These are phyloP conservation scores for Calonectria pauciramosa DNA, from an alignment of 2,329 filamentous ascomycete species.

Conservation along the genomic window DNA sequence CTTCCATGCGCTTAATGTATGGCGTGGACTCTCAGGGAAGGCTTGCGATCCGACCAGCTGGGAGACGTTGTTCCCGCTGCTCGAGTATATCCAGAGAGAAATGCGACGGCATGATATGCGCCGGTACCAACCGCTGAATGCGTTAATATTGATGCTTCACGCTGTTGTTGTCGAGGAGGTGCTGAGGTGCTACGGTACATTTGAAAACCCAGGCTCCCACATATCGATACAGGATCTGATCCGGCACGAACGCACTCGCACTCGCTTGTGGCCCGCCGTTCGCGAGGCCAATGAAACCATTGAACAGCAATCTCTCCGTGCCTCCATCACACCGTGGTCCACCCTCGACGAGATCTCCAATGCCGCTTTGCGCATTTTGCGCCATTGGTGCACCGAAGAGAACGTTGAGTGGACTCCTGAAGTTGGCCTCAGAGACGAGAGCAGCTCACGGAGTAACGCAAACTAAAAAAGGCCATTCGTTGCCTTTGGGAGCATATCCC, in stretches of 20 bases:
- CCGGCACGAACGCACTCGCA: constrained; percentile 44
- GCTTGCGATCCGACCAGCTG: constrained; percentile 57
- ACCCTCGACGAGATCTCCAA: constrained; percentile 59
- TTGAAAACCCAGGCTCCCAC: constrained; percentile 32
- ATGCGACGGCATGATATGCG: constrained; percentile 51
- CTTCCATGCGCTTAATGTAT: constrained; percentile 64
- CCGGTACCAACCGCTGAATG: constrained; percentile 56
- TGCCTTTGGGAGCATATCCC: background rate
- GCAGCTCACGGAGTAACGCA: background rate
- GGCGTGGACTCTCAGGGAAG: constrained; percentile 59
- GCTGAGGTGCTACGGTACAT: constrained; percentile 52
- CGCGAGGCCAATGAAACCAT: constrained; percentile 51
- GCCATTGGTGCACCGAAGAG: constrained; percentile 60
- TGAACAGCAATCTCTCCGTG: constrained; percentile 46
- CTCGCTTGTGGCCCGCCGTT: constrained; percentile 45
- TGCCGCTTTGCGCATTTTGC: constrained; percentile 56
- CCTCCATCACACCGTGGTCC: constrained; percentile 57
- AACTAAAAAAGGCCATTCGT: background rate
- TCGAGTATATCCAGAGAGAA: constrained; percentile 56
- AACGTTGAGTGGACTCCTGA: constrained; percentile 61
- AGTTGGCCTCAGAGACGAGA: constrained; percentile 43
- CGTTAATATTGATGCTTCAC: constrained; percentile 60
- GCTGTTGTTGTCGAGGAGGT: constrained; percentile 61
- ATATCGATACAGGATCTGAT: constrained; percentile 40
- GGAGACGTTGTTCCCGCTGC: constrained; percentile 61